Evolutionary conservation across 1,284 basidiomycete species (phyloP).

Genomic region (Melampsora americana): DNA sequence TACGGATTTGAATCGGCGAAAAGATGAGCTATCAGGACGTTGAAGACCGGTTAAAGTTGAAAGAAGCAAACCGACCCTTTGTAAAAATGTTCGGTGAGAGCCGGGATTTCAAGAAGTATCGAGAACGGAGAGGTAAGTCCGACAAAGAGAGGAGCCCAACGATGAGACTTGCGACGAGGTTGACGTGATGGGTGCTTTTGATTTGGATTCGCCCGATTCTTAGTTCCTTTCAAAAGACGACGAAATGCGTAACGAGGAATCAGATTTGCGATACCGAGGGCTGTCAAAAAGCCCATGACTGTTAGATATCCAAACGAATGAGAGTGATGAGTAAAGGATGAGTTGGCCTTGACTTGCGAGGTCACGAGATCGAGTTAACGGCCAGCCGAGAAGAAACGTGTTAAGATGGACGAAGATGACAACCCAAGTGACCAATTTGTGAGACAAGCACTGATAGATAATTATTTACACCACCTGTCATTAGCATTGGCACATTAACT

Average conservation of each 20-base stretch:
- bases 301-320: background rate
- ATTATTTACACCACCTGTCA: too few species aligned
- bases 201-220: background rate
- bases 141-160: constrained; percentile 22
- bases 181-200: background rate
- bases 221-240: background rate
- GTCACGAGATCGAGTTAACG: too few species aligned
- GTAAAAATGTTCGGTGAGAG: constrained; percentile 24
- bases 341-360: too few species aligned
- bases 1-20: background rate
- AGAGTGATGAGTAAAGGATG: too few species aligned
- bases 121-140: constrained; percentile 21
- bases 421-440: too few species aligned
- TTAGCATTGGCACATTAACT: too few species aligned
- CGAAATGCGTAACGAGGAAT: background rate
- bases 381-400: too few species aligned
- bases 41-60: background rate
- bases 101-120: constrained; percentile 30
- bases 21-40: background rate
- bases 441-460: too few species aligned
- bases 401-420: too few species aligned
- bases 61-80: background rate
- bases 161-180: background rate
- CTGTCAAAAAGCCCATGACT: background rate
- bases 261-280: background rate